Base-by-base conservation (phyloP, 2,329 filamentous ascomycete species). In the Alternaria gansuensis region DNA sequence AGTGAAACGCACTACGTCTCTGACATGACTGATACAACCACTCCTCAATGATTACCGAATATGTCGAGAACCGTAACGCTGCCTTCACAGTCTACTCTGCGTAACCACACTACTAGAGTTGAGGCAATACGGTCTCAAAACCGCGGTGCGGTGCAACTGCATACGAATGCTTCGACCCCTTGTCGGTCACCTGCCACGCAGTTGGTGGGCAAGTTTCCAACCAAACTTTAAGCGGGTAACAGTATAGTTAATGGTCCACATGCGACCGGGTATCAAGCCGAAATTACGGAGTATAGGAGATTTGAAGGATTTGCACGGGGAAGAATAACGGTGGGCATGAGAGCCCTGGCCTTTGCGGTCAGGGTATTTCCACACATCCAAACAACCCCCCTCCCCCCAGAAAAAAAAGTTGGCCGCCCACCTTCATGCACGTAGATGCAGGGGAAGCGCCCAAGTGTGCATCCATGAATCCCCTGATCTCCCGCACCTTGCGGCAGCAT, bases 351-450 rank as follows among this genome's bases (percentile, higher is more conserved):
- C 23, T 36, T 34, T 6, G 6, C 11, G 31, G 21, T 24, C 14
- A 10, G 7, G 44, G 21, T 21, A 14, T 26, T 7, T 36, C 14
- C 21, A n/a, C 17, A 26, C 17, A 17, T n/a, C 44, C 44, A 48
- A 48, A n/a, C n/a, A n/a, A n/a, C n/a, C n/a, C n/a, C n/a, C n/a
- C n/a, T 21, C 44, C 17, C 17, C 17, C 17, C 17, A 1, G 17
- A 17, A 17, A 34, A 24, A 48, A 26, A 17, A 17, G 9, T 31
- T 36, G 9, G 29, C 7, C 23, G 13, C 44, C 21, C 23, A 23
- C 21, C 29, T 14, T 48, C 21, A 48, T 48, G 44, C 44, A 48
- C 31, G 9, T 5, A n/a, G 13, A 34, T n/a, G 44, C 44, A 48
- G 31, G 44, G 44, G 31, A 23, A 5, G 44, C 44, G 44, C 31